Conservation (phyloP, 2,329 filamentous ascomycete genomes). For the Colletotrichum echinochloae region DNA sequence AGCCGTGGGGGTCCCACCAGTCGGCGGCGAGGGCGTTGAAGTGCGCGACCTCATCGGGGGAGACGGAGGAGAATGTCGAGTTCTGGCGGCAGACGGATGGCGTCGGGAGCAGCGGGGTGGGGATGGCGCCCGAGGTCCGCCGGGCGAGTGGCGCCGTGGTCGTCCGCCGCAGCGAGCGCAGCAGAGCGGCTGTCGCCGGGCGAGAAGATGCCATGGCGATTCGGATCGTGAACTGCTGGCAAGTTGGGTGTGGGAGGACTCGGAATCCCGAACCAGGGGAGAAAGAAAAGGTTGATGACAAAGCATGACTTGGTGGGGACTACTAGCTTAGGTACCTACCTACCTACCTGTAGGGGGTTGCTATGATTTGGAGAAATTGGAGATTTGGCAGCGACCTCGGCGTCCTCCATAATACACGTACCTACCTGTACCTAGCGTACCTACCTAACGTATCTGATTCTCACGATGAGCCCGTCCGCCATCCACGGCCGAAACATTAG, state of each 20-base stretch:
- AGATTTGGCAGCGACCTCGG: constrained; percentile 5
- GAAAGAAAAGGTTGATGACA: constrained; percentile 18
- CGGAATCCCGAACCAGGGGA: constrained; percentile 26
- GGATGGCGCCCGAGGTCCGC: constrained; percentile 14
- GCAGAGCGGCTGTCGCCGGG: constrained; percentile 34
- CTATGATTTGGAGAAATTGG: constrained; percentile 13
- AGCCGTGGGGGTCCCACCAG: constrained; percentile 98
- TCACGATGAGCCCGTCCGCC: too few relatives aligned
- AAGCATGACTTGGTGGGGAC: constrained; percentile 17
- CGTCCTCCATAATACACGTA: too few relatives aligned
- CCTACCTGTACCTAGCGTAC: too few relatives aligned
- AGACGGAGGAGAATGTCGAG: constrained; percentile 75
- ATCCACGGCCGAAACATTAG: too few relatives aligned
- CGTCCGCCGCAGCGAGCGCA: constrained; percentile 34
- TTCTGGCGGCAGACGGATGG: constrained; percentile 6
- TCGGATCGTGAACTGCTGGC: constrained; percentile 11
- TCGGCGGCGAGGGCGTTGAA: constrained; percentile 92
- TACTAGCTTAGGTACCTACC: neutral
- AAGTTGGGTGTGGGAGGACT: constrained; percentile 35
- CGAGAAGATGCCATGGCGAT: constrained; percentile 36
- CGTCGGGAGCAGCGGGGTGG: constrained; percentile 13
- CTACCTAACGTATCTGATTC: too few relatives aligned
- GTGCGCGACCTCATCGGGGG: constrained; percentile 89
- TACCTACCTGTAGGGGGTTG: too few relatives aligned
- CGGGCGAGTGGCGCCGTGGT: neutral